phyloP scores from a whole-genome alignment of 257 asterid species.

The Anisodus acutangulus region DNA sequence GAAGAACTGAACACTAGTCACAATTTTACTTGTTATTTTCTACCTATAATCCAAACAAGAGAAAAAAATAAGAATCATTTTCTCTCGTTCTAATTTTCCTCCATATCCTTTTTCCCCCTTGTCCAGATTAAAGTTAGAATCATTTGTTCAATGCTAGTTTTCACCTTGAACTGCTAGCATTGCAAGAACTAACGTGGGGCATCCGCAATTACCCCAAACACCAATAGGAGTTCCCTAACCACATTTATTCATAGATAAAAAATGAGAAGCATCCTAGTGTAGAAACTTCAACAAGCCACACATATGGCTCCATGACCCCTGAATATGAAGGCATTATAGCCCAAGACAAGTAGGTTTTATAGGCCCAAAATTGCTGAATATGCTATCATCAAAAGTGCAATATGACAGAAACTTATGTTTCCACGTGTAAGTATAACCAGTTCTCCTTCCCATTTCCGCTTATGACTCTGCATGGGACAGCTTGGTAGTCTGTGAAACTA shows the following conservation, averaged over 20 bases:
- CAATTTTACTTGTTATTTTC: slow-evolving; percentile 20
- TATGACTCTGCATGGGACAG: background rate
- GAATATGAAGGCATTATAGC: background rate
- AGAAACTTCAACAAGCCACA: background rate
- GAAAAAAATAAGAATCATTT: background rate
- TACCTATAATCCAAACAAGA: background rate
- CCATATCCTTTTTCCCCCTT: background rate
- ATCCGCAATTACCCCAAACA: background rate
- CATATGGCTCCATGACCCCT: background rate
- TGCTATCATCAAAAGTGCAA: background rate
- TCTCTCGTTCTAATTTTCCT: background rate
- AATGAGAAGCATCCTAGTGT: slow-evolving; percentile 21
- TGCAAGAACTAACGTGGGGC: background rate
- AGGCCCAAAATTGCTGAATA: slow-evolving; percentile 8
- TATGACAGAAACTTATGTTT: slow-evolving; percentile 11
- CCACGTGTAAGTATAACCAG: background rate
- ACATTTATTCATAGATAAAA: background rate
- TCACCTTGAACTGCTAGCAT: background rate
- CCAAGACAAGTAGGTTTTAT: slow-evolving; percentile 20
- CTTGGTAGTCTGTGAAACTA: background rate
- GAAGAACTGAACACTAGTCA: background rate
- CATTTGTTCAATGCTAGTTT: background rate
- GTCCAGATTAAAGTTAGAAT: background rate
- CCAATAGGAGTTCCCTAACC: background rate
- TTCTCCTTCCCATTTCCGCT: background rate